Percentiles rank a stretch among this genome's conserved stretches.
Evolutionary conservation across 331 rosid species (phyloP).

Genomic region (Saraca asoca): DNA sequence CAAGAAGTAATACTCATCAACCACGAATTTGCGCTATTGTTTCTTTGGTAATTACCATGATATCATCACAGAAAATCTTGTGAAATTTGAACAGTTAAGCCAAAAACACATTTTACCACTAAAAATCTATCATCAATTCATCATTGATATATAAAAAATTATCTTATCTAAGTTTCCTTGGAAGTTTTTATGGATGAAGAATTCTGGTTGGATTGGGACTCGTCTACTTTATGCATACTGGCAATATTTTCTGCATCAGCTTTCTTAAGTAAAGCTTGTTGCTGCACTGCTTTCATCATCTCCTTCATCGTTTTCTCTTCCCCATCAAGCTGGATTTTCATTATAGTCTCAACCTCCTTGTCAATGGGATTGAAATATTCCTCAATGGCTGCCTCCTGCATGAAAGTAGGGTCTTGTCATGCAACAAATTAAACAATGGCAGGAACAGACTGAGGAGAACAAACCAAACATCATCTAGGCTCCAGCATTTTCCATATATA

Average conservation of each 20-base stretch:
- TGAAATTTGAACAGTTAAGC: constrained; percentile 19
- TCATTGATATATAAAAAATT: constrained; percentile 20
- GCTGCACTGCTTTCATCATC: constrained; percentile 52
- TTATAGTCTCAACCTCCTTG: constrained; percentile 58
- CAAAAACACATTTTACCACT: constrained; percentile 20
- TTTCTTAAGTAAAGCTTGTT: constrained; percentile 49
- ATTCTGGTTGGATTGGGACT: constrained; percentile 31
- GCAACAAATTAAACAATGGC: constrained; percentile 28
- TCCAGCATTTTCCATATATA: background rate
- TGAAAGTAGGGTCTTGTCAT: constrained; percentile 18
- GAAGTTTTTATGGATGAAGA: constrained; percentile 32
- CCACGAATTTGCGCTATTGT: constrained; percentile 7
- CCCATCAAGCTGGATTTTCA: constrained; percentile 57
- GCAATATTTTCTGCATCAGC: constrained; percentile 36
- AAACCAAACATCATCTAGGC: constrained; percentile 15
- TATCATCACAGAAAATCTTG: background rate
- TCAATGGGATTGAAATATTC: constrained; percentile 86
- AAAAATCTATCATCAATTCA: background rate
- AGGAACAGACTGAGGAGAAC: background rate
- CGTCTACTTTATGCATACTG: constrained; percentile 15
- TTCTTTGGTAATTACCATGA: constrained; percentile 29
- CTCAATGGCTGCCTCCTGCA: constrained; percentile 80
- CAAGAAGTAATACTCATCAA: constrained; percentile 16
- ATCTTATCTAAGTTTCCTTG: constrained; percentile 42
- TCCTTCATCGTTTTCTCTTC: constrained; percentile 53